phyloP scores from a whole-genome alignment of 768 basidiomycete species.

The Amanita pseudoporphyria region DNA sequence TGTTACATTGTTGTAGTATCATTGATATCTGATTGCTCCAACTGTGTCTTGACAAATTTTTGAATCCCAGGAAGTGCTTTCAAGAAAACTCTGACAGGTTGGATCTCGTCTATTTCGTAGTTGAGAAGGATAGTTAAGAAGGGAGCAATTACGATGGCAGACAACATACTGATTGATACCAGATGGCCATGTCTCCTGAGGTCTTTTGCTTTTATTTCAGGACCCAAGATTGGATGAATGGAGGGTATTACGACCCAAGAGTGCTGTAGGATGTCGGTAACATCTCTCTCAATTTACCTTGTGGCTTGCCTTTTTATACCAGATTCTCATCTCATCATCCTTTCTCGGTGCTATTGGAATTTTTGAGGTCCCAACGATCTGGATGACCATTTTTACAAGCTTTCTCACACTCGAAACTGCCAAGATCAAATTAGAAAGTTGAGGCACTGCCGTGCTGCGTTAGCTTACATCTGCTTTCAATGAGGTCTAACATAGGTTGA shows the following conservation, averaged over 20 bases:
- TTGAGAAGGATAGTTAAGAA: not conserved
- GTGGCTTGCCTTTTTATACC: slow-evolving; percentile 60
- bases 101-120: slow-evolving; percentile 43
- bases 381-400: slow-evolving; percentile 62
- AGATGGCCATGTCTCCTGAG: slow-evolving; percentile 59
- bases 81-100: slow-evolving; percentile 69
- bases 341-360: slow-evolving; percentile 47
- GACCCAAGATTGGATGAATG: slow-evolving; percentile 44
- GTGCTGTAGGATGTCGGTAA: slow-evolving; percentile 35
- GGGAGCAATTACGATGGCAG: not conserved
- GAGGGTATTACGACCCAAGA: slow-evolving; percentile 64
- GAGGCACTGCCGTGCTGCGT: not conserved
- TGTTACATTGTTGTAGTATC: not conserved
- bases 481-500: slow-evolving; percentile 61
- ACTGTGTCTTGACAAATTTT: slow-evolving; percentile 34
- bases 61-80: slow-evolving; percentile 56
- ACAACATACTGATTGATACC: slow-evolving; percentile 46
- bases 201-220: slow-evolving; percentile 29
- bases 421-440: not conserved
- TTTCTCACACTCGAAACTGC: slow-evolving; percentile 37
- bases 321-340: slow-evolving; percentile 45
- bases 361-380: slow-evolving; percentile 62
- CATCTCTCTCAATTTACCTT: not conserved
- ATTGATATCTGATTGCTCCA: slow-evolving; percentile 14
- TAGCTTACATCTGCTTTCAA: slow-evolving; percentile 57